Base-by-base conservation (phyloP, 805 yeast species). In the Saccharomycopsis selenospora region DNA sequence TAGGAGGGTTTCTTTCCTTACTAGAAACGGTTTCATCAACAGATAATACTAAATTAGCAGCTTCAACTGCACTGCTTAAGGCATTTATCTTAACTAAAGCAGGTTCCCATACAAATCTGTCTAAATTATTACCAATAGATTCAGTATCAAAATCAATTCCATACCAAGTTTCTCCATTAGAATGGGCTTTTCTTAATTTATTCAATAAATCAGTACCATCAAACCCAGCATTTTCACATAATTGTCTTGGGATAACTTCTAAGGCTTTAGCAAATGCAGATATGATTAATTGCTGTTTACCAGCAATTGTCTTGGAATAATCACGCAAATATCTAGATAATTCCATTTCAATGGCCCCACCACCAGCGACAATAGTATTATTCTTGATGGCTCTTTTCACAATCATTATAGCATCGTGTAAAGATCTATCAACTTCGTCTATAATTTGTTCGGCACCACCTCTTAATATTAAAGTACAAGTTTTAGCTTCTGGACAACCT, bases 291-390 rank as follows among this genome's bases (percentile, higher is more conserved):
- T 93, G 99, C 68, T 91, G 96, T 66, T 93, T 91, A 36, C 99
- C 99, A 20, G 96, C 88, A 58, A 93, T 85, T 17, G 87, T 77
- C 61, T 83, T 82, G 22, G 97, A 81, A 61, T 82, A 77, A 58
- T 88, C 96, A 61, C 99, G 79, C 58, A 93, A 73, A 64, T 85
- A 79, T 64, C 80, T 87, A 33, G 97, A 89, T 36, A 93, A 62
- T 63, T 93, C 98, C 99, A 93, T 93, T 68, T 93, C 99, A 55
- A 89, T 84, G 29, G 99, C 99, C 55, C 99, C 99, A 56, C 99
- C 99, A 54, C 99, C 99, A 11, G 96, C 98, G 50, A 93, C 99
- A 56, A 93, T 80, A 25, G 78, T 70, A 61, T 81, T 84, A 63
- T 90, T 90, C 61, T 85, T 82, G 38, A 93, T 79, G 1, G 98